Evolutionary conservation across 306 rosid species (phyloP).

Genomic region (Vigna unguiculata): DNA sequence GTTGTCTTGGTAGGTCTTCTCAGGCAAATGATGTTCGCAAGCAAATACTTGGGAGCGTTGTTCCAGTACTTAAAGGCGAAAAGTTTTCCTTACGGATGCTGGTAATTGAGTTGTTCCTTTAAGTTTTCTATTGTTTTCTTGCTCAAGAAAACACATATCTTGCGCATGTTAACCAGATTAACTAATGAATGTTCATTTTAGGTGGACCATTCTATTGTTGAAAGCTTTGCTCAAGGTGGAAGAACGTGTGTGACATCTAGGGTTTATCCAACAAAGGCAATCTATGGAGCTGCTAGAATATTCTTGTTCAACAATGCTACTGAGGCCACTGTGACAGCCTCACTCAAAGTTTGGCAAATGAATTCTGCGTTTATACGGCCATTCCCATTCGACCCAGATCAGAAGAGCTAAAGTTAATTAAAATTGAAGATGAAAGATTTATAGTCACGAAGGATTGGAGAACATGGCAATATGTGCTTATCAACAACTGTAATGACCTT

Average conservation of each 20-base stretch:
- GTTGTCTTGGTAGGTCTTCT: slow-evolving; percentile 66
- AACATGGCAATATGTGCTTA: background rate
- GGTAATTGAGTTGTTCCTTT: slow-evolving; percentile 56
- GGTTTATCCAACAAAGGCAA: slow-evolving; percentile 91
- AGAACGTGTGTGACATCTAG: slow-evolving; percentile 75
- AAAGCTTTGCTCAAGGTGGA: slow-evolving; percentile 96
- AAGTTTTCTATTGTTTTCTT: background rate
- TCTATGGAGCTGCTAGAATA: slow-evolving; percentile 79
- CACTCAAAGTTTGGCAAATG: slow-evolving; percentile 87
- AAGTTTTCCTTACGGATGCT: slow-evolving; percentile 68
- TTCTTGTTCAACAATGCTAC: slow-evolving; percentile 90
- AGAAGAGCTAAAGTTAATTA: background rate
- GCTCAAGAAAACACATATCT: background rate
- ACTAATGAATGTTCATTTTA: slow-evolving; percentile 8
- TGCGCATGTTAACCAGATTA: background rate
- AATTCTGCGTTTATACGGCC: slow-evolving; percentile 94
- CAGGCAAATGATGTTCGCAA: slow-evolving; percentile 73
- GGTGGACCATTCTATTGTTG: slow-evolving; percentile 93
- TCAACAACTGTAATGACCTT: background rate
- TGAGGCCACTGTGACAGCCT: slow-evolving; percentile 66
- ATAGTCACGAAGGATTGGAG: background rate
- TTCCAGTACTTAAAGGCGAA: slow-evolving; percentile 79
- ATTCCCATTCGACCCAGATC: slow-evolving; percentile 55
- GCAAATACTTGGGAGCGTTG: slow-evolving; percentile 62
- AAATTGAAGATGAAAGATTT: background rate